Evolutionary conservation across 2,329 filamentous ascomycete species (phyloP).

Genomic region (Aureobasidium sp.): DNA sequence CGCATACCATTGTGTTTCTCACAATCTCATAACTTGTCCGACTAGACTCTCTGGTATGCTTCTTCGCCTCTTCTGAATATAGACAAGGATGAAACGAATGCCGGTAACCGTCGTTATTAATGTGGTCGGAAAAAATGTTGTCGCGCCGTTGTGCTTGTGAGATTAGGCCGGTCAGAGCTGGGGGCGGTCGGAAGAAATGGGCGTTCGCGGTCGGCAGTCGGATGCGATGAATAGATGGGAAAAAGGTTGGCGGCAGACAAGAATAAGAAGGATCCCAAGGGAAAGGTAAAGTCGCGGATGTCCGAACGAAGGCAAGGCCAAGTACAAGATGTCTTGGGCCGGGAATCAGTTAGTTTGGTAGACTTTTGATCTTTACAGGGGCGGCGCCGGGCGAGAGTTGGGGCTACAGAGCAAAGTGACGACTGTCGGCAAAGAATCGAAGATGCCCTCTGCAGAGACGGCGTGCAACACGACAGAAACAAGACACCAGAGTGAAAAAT

Average conservation of each 20-base stretch:
- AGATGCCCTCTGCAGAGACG: neutral
- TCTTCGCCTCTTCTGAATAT: neutral
- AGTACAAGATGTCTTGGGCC: neutral
- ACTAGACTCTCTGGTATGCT: neutral
- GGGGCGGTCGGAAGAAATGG: neutral
- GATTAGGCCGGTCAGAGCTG: neutral
- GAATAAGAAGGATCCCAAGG: neutral
- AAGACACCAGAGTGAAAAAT: neutral
- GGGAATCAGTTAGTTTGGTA: neutral
- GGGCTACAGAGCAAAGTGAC: neutral
- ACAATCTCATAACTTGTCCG: slow-evolving; percentile 4
- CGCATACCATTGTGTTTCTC: slow-evolving; percentile 13
- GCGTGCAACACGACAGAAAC: neutral
- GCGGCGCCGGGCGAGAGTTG: neutral
- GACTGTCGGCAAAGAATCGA: neutral
- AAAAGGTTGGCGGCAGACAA: neutral
- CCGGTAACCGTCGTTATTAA: neutral
- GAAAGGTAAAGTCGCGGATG: neutral
- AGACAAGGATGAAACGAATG: neutral
- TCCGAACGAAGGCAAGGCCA: neutral
- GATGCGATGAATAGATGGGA: neutral
- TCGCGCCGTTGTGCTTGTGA: neutral
- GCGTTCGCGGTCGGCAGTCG: neutral
- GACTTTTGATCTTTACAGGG: neutral
- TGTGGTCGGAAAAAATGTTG: neutral